Evolutionary conservation across 1,284 basidiomycete species (phyloP), one percentile per base, ranked within the genome.

Genomic region (Rhodofomes roseus): DNA sequence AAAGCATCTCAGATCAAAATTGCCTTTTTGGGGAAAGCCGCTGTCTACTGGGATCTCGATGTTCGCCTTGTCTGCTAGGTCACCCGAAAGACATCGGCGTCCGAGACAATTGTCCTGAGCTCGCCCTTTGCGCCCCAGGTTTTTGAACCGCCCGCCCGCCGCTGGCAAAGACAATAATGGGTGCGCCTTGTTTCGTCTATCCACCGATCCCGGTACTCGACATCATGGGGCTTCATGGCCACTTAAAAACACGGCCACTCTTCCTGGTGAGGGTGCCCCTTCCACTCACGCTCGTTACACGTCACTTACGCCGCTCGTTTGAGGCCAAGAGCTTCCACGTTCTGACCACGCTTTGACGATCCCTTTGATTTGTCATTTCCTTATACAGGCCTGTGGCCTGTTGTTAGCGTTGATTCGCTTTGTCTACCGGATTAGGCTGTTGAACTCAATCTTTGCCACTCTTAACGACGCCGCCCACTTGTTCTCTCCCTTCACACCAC

Each of bases 141-240:
- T 11, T 22, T 1, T 27, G 23, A 11, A 18, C 46, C 44, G 16
- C 56, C 31, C 31, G 23, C 39, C 27, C 29, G 22, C 44, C 56
- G 56, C 22, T 40, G 0, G 34, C 31, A 48, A 57, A 57, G 39
- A 57, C 56, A 57, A 57, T 57, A 57, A 40, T 57, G 44, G 31
- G 31, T 36, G 31, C 56, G 56, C 46, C 46, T 48, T 57, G 37
- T 52, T 52, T 37, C 46, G 23, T 57, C 43, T 14, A n/a, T n/a
- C 23, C 27, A 14, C 46, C 31, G 56, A 57, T 51, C 20, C 22
- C n/a, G n/a, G n/a, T 46, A 56, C 54, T 39, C 44, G 22, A 46
- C 34, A 41, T 14, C 39, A 36, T 48, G 46, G 25, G n/a, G 22
- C 8, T 44, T 11, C 55, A 6, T 20, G 12, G 41, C 27, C 34